Evolutionary conservation across 352 stramenopile genomes (phyloP).

Genomic region (Saprolegnia parasitica): DNA sequence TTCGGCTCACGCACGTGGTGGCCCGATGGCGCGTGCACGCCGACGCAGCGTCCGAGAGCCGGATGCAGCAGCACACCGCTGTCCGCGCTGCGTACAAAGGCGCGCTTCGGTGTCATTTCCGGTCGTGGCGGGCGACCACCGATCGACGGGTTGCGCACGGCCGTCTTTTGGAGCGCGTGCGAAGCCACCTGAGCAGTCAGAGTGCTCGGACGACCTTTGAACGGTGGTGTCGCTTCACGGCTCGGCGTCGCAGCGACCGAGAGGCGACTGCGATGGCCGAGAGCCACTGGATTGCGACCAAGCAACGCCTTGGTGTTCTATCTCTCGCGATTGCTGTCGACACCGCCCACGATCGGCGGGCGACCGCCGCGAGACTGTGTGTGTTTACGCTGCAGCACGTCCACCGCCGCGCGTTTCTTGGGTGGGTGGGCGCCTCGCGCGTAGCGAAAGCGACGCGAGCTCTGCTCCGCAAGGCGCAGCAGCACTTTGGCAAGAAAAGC

Average conservation of each 20-base stretch:
- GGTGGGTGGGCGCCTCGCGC: background rate
- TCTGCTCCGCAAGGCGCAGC: background rate
- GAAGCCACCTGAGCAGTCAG: background rate
- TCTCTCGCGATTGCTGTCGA: background rate
- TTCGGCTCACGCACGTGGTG: background rate
- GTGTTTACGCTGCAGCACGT: background rate
- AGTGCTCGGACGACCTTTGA: background rate
- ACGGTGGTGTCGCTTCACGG: background rate
- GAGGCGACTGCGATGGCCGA: conserved; percentile 2
- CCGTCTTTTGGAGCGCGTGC: too few species aligned
- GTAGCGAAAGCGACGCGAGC: background rate
- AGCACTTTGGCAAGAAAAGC: background rate
- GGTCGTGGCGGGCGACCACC: too few species aligned
- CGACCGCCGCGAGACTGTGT: background rate
- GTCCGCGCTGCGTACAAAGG: too few species aligned
- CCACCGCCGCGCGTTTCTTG: background rate
- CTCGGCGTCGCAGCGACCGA: background rate
- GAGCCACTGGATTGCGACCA: background rate
- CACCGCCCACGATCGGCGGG: background rate
- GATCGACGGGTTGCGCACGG: too few species aligned
- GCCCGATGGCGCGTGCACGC: background rate
- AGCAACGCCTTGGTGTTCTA: background rate
- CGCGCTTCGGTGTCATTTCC: too few species aligned
- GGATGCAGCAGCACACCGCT: too few species aligned
- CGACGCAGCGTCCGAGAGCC: too few species aligned